phyloP scores from a whole-genome alignment of 805 yeast genomes.

The Novakomyces olei region DNA sequence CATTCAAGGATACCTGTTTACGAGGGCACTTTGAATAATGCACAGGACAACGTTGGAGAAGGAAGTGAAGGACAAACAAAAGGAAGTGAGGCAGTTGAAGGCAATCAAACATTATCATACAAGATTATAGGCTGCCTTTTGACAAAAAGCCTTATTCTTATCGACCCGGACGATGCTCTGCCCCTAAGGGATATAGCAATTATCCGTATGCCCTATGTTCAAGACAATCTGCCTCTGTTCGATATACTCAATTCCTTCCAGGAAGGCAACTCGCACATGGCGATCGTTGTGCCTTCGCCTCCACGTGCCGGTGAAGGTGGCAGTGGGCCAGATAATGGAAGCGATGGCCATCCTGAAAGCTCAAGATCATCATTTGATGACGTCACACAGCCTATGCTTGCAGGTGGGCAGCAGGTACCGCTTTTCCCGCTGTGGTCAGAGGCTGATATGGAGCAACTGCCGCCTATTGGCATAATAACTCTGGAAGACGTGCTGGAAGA shows the following conservation, averaged over 20 bases:
- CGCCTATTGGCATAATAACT: slow-evolving; percentile 3
- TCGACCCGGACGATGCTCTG: neutral
- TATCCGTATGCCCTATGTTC: neutral
- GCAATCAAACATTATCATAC: neutral
- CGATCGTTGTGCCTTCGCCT: slow-evolving; percentile 3
- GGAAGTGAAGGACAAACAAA: too few species aligned
- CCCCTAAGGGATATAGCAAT: slow-evolving; percentile 1
- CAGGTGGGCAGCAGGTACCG: neutral
- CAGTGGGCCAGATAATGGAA: neutral
- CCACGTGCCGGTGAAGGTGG: neutral
- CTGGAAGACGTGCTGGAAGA: slow-evolving; percentile 3
- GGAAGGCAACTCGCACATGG: slow-evolving; percentile 2
- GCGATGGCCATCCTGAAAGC: neutral
- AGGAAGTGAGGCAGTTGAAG: too few species aligned
- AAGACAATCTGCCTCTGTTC: neutral
- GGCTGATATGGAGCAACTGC: neutral
- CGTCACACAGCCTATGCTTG: neutral
- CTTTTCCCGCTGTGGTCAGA: neutral
- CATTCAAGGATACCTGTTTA: slow-evolving; percentile 3
- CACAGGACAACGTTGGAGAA: neutral
- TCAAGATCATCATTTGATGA: neutral
- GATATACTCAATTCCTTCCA: slow-evolving; percentile 1
- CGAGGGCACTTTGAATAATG: neutral
- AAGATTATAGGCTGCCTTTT: slow-evolving; percentile 2
- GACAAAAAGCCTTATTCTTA: neutral